phyloP scores from a whole-genome alignment of 352 stramenopile genomes.

The Pythium vanterpoolii region DNA sequence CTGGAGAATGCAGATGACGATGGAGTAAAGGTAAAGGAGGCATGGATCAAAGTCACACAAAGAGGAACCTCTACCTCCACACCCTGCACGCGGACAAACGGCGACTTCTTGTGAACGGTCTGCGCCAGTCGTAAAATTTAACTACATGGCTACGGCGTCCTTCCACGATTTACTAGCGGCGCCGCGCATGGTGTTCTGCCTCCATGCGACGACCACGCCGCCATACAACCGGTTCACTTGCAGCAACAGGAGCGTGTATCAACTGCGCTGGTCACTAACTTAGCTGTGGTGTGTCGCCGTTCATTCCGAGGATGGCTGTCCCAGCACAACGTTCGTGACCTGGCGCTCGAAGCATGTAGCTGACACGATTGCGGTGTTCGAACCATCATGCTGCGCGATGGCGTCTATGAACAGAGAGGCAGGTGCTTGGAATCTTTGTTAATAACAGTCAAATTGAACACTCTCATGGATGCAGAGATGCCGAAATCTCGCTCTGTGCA shows the following conservation, averaged over 20 bases:
- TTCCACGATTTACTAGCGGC: neutral
- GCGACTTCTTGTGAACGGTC: too few relatives aligned
- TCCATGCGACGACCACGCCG: neutral
- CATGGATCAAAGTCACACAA: too few relatives aligned
- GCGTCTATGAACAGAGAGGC: too few relatives aligned
- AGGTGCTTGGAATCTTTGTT: too few relatives aligned
- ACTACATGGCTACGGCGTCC: neutral
- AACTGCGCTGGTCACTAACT: neutral
- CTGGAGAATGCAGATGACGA: too few relatives aligned
- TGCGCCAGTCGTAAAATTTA: neutral
- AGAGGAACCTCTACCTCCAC: too few relatives aligned
- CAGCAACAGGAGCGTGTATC: conserved; percentile 1
- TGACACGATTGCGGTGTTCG: conserved; percentile 1
- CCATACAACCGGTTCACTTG: neutral
- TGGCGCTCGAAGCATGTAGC: too few relatives aligned
- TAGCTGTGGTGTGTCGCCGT: conserved; percentile 5
- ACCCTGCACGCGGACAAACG: too few relatives aligned
- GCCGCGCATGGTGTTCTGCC: conserved; percentile 5
- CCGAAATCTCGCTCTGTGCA: too few relatives aligned
- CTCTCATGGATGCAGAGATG: conserved; percentile 5
- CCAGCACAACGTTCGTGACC: conserved; percentile 1
- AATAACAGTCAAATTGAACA: too few relatives aligned
- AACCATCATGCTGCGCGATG: too few relatives aligned
- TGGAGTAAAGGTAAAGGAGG: too few relatives aligned
- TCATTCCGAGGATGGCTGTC: neutral